Conservation (phyloP, 805 yeast genomes). For the Monosporozyma aerobia region DNA sequence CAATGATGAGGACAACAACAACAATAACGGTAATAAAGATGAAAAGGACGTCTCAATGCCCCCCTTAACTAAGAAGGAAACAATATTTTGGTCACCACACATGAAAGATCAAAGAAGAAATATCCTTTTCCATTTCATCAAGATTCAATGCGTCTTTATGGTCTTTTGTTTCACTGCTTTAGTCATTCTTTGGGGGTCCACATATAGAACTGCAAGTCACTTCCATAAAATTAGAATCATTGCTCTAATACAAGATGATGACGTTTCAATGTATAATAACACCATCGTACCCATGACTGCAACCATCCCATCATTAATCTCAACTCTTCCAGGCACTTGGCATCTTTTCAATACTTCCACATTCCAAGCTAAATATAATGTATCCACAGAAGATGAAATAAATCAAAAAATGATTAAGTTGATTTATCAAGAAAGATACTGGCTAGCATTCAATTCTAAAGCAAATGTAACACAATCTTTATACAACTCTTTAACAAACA, state of each 20-base stretch:
- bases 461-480: conserved; percentile 36
- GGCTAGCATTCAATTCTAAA: conserved; percentile 51
- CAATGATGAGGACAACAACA: background rate
- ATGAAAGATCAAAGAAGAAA: conserved; percentile 5
- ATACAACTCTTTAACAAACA: conserved; percentile 17
- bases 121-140: conserved; percentile 4
- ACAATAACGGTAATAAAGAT: background rate
- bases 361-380: conserved; percentile 14
- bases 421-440: conserved; percentile 47
- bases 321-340: conserved; percentile 21
- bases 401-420: conserved; percentile 33
- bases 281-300: background rate
- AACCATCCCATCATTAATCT: background rate
- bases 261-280: background rate
- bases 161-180: conserved; percentile 18
- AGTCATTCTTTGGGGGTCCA: conserved; percentile 31
- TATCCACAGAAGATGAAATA: conserved; percentile 8
- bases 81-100: conserved; percentile 7
- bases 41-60: background rate
- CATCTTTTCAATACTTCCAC: conserved; percentile 18
- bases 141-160: conserved; percentile 11
- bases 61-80: background rate
- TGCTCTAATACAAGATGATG: conserved; percentile 28
- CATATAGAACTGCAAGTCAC: conserved; percentile 20
- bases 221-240: conserved; percentile 20